Evolutionary conservation across 2,329 filamentous ascomycete genomes (phyloP).

Genomic region (Pseudocercospora crystallina): DNA sequence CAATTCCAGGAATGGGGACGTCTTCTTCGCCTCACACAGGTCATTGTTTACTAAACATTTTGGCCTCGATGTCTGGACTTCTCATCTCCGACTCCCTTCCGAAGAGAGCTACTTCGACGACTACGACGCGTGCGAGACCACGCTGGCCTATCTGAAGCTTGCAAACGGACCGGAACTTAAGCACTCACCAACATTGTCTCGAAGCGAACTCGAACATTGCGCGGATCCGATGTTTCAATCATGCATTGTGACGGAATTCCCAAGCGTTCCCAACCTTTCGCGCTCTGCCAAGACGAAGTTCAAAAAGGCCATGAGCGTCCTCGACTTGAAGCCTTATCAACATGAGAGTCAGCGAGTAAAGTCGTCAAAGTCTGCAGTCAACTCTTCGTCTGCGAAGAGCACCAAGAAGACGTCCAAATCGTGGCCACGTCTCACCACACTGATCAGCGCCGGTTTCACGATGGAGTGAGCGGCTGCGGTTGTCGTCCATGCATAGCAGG

Average conservation of each 20-base stretch:
- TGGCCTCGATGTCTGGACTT: slow-evolving; percentile 5
- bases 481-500: no score
- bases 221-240: no score
- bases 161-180: no score
- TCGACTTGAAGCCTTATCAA: not conserved
- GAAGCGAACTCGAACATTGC: not conserved
- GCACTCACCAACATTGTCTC: not conserved
- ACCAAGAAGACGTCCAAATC: no score
- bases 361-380: no score
- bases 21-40: no score
- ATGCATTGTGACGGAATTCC: no score
- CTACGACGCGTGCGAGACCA: not conserved
- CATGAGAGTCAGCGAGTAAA: not conserved
- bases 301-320: not conserved
- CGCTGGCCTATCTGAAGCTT: not conserved
- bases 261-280: not conserved
- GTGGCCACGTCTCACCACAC: no score
- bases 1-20: no score
- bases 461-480: no score
- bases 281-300: not conserved
- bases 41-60: not conserved
- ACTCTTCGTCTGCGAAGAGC: no score
- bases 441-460: no score
- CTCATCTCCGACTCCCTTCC: not conserved
- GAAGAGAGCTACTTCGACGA: not conserved